These are phyloP conservation scores for Candida sanyaensis DNA, from an alignment of 1,139 yeast species.

Conservation along the genomic window DNA sequence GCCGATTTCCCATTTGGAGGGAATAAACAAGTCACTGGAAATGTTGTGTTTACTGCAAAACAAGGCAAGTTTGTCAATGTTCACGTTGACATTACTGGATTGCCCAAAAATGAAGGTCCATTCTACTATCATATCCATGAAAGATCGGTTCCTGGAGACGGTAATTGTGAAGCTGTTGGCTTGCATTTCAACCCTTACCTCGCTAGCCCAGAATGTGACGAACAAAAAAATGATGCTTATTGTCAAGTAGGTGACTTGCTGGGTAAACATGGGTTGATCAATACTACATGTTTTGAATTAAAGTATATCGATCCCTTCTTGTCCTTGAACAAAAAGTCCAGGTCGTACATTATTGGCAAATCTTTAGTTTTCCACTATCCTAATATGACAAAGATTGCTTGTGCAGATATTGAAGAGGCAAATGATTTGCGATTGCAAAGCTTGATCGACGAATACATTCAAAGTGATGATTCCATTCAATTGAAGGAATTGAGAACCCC, in stretches of 20 bases:
- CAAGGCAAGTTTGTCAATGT: constrained; percentile 53
- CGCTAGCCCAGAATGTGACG: constrained; percentile 46
- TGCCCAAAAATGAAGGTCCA: constrained; percentile 59
- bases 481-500: constrained; percentile 20
- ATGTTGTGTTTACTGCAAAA: constrained; percentile 49
- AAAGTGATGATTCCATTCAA: constrained; percentile 21
- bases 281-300: constrained; percentile 56
- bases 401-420: constrained; percentile 53
- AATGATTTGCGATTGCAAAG: constrained; percentile 23
- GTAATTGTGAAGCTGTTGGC: constrained; percentile 52
- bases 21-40: constrained; percentile 44
- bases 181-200: constrained; percentile 55
- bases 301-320: constrained; percentile 55
- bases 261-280: constrained; percentile 63
- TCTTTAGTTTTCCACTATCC: constrained; percentile 55
- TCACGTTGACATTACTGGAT: constrained; percentile 59
- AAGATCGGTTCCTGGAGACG: constrained; percentile 40
- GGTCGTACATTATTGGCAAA: constrained; percentile 52
- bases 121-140: constrained; percentile 61
- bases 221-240: constrained; percentile 47
- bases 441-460: constrained; percentile 27
- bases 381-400: constrained; percentile 53
- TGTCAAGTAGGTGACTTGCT: constrained; percentile 66
- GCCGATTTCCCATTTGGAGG: constrained; percentile 58
- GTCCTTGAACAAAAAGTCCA: constrained; percentile 48